These are phyloP conservation scores for Crithidia fasciculata DNA, from an alignment of 208 protist genomes.

Conservation along the genomic window DNA sequence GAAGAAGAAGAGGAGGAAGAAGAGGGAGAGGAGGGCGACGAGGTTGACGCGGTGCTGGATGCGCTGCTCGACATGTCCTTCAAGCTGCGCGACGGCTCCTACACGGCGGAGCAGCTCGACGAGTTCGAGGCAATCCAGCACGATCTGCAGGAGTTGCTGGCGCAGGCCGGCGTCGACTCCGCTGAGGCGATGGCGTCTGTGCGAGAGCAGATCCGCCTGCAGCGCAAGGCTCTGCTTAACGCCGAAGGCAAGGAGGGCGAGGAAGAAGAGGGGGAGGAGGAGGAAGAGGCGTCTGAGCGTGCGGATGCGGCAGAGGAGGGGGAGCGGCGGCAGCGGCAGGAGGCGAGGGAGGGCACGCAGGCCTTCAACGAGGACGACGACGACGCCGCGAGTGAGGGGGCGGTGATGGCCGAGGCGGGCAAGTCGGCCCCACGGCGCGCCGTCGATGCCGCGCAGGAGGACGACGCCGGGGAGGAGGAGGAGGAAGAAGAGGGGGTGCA, in stretches of 20 bases:
- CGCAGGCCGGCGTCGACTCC: conserved; percentile 13
- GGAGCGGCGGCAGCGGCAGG: not conserved
- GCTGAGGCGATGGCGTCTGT: conserved; percentile 50
- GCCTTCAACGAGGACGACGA: conserved; percentile 42
- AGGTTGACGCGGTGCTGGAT: conserved; percentile 31
- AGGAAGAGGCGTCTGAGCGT: conserved; percentile 11
- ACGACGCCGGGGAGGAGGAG: not conserved
- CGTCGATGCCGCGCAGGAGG: not conserved
- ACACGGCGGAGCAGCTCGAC: conserved; percentile 53
- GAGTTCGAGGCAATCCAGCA: conserved; percentile 46
- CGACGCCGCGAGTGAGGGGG: conserved; percentile 17
- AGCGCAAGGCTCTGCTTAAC: conserved; percentile 27
- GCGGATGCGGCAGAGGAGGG: not conserved
- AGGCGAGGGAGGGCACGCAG: conserved; percentile 8
- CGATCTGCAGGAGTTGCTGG: conserved; percentile 25
- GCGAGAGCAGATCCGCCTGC: conserved; percentile 60
- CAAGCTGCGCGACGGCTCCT: conserved; percentile 45
- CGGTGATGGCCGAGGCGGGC: conserved; percentile 13
- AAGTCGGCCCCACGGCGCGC: not conserved
- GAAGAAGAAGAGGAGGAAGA: conserved; percentile 19
- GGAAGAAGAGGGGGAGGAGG: conserved; percentile 25
- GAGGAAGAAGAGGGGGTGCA: too few relatives aligned
- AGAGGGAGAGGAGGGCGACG: conserved; percentile 5
- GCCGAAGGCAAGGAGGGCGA: conserved; percentile 23
- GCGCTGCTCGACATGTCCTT: conserved; percentile 60